Percentiles rank a stretch among this genome's conserved stretches.
These are phyloP conservation scores for Dipteronia sinensis DNA, from an alignment of 345 rosid genomes.

Conservation along the genomic window DNA sequence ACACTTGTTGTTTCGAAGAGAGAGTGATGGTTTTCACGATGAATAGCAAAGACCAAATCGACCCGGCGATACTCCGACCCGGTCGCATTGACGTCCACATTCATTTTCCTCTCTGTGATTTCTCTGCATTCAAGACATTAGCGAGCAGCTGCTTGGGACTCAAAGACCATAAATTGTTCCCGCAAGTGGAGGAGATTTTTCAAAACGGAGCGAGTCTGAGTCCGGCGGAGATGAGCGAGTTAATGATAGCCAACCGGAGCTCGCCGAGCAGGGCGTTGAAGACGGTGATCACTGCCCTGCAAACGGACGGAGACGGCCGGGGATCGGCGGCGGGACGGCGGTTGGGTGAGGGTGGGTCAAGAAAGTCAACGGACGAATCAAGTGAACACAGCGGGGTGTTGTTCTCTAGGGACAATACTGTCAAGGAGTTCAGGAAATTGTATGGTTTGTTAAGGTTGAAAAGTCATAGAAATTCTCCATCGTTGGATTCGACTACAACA, in stretches of 20 bases:
- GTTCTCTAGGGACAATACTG: conserved; percentile 55
- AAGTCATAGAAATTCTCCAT: conserved; percentile 49
- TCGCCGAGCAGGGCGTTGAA: conserved; percentile 97
- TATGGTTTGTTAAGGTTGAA: conserved; percentile 65
- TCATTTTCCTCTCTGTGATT: conserved; percentile 82
- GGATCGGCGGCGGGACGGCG: conserved; percentile 37
- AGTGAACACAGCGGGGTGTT: conserved; percentile 46
- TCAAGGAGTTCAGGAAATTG: conserved; percentile 65
- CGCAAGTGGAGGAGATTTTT: conserved; percentile 85
- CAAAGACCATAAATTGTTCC: conserved; percentile 88
- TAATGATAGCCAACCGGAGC: conserved; percentile 85
- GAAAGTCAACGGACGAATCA: conserved; percentile 37
- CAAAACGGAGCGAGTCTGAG: conserved; percentile 76
- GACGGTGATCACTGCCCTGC: conserved; percentile 76
- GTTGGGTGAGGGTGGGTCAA: conserved; percentile 34
- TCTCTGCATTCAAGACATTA: conserved; percentile 71
- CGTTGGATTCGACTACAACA: conserved; percentile 44
- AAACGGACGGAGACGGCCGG: conserved; percentile 70
- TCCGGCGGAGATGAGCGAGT: conserved; percentile 87
- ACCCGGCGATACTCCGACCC: conserved; percentile 69
- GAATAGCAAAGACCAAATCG: conserved; percentile 58
- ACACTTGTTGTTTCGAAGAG: conserved; percentile 64
- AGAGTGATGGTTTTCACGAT: conserved; percentile 76
- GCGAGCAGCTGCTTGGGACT: conserved; percentile 76
- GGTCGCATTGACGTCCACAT: conserved; percentile 91